Evolutionary conservation across 2,329 filamentous ascomycete genomes (phyloP), one percentile per base, ranked within the genome.

Genomic region (Nakataea oryzae): DNA sequence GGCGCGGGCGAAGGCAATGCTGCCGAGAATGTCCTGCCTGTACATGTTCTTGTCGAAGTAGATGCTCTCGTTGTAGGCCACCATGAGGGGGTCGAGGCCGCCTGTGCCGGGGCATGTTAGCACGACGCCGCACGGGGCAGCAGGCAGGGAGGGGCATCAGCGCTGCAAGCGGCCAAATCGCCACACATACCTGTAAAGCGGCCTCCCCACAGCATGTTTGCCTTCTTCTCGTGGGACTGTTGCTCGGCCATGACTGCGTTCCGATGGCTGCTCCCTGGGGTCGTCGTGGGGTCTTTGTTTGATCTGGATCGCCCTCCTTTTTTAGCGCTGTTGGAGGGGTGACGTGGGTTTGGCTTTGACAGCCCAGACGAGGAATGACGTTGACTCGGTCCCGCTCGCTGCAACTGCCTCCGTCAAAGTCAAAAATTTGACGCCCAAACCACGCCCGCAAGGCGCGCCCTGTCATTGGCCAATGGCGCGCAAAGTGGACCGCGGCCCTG

Each of bases 31-130:
- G 69, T 96, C 91, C 73, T 95, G 84, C 64, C 86, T 85, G 78
- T 91, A 90, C 69, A 96, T 86, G 61, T 81, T 80, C 67, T 86
- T 85, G 75, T 96, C 91, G 75, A 89, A 93, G 72, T 84, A 85
- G 68, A 96, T 88, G 61, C 84, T 88, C 69, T 87, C 86, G 74
- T 96, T 96, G 80, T 93, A 96, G 67, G 88, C 81, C 64, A 86
- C 82, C 91, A 96, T 96, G 61, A 96, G 82, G 61, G 91, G 90
- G 75, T 96, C 90, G 67, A 93, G 85, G 68, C 84, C 88, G 78
- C 90, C 89, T 89, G 69, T 63, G 58, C 21, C 55, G 26, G 7
- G 29, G 65, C n/a, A 32, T 9, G 50, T 65, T 56, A 65, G 64
- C 61, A 8, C 57, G 27, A 29, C 9, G 12, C 21, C 9, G 13